Conservation (phyloP, 2,329 filamentous ascomycete species). For the Aureobasidium sp. region DNA sequence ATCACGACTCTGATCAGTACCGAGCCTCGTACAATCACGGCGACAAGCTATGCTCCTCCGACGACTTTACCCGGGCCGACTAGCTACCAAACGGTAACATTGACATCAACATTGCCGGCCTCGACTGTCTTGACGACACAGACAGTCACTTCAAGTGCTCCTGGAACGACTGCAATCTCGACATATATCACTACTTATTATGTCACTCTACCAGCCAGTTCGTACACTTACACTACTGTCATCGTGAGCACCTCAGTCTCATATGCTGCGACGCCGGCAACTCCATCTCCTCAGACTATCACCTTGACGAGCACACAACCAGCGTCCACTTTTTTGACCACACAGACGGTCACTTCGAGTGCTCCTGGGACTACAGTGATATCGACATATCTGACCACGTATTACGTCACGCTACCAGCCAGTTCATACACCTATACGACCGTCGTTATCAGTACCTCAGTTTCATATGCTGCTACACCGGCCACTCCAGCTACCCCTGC, state of each 20-base stretch:
- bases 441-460: not conserved
- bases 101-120: not conserved
- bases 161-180: not conserved
- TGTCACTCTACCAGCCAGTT: not conserved
- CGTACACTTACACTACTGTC: not conserved
- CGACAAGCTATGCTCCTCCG: not conserved
- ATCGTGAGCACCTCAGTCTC: not conserved
- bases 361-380: no score
- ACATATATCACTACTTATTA: not conserved
- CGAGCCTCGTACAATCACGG: not conserved
- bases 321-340: no score
- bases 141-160: not conserved
- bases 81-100: not conserved
- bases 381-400: no score
- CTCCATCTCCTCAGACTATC: not conserved
- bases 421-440: no score
- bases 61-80: not conserved
- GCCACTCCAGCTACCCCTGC: not conserved
- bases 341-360: no score
- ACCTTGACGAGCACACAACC: no score
- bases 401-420: no score
- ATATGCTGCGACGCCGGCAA: not conserved
- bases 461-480: not conserved
- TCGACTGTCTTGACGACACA: not conserved
- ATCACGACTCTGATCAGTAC: not conserved